Evolutionary conservation across 2,329 filamentous ascomycete genomes (phyloP), one percentile per base, ranked within the genome.

Genomic region (Hypocrella siamensis): DNA sequence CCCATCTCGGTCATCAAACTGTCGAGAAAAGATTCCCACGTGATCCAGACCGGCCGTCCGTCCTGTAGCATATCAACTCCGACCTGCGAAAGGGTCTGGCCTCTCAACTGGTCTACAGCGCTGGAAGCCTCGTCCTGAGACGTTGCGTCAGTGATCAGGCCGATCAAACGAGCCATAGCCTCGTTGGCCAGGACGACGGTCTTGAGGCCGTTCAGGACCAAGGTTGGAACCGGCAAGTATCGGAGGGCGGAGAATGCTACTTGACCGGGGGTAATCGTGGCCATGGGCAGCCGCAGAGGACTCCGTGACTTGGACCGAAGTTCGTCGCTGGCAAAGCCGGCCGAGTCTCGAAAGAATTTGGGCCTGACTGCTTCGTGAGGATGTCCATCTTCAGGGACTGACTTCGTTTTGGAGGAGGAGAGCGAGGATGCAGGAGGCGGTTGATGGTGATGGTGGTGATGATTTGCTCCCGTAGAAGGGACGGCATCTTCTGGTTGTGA

Each of bases 181-280:
- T 84, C 76, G 43, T 86, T 86, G 17, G 79, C 79, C 21, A 85
- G 52, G 1, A 80, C 64, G 3, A 85, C 67, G 0, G 75, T 79
- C 52, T 84, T 85, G 19, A 69, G 45, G 22, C 64, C 70, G 31
- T 75, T 76, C 22, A 86, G 56, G 1, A 86, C 71, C 22, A 85
- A 50, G 4, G 82, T 50, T 0, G 80, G 80, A 29, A 82, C 70
- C 0, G 80, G 81, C 5, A 86, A 60, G 46, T 80, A 83, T 45
- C 81, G 77, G 53, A 86, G 57, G 5, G 78, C 73, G 1, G 74
- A 68, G 36, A 81, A 72, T 16, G 77, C 74, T 25, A 75, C 53
- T 42, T 72, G 66, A 2, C 58, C 62, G 0, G 65, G 58, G 0
- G 61, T 65, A 30, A 64, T 57, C 32, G 50, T 51, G 1, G 64